Evolutionary conservation across 2,329 filamentous ascomycete genomes (phyloP).

Genomic region (Neofusicoccum kwambonambiense): DNA sequence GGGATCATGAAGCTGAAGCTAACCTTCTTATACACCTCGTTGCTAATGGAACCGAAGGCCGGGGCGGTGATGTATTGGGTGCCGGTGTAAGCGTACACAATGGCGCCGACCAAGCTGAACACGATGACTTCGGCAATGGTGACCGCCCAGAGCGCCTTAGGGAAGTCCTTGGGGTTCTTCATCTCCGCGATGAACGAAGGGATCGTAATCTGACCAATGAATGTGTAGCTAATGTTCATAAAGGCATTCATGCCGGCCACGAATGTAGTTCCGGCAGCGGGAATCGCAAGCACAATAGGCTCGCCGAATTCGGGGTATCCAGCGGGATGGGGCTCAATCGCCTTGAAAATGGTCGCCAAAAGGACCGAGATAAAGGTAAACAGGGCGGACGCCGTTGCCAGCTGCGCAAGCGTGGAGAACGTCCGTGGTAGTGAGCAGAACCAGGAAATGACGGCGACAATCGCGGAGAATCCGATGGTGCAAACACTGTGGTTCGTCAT

Average conservation of each 20-base stretch:
- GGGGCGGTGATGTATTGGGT: slow-evolving; percentile 86
- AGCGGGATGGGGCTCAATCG: slow-evolving; percentile 70
- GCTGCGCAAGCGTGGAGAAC: slow-evolving; percentile 74
- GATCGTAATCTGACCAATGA: slow-evolving; percentile 92
- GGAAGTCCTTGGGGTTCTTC: slow-evolving; percentile 77
- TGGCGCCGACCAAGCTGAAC: slow-evolving; percentile 76
- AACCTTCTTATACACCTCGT: slow-evolving; percentile 76
- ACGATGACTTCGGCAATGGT: slow-evolving; percentile 85
- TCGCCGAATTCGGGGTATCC: slow-evolving; percentile 58
- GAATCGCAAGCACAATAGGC: slow-evolving; percentile 67
- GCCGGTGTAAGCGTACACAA: slow-evolving; percentile 85
- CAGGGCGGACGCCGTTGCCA: slow-evolving; percentile 75
- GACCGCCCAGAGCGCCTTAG: slow-evolving; percentile 87
- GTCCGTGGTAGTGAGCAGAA: slow-evolving; percentile 80
- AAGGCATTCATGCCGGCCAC: slow-evolving; percentile 83
- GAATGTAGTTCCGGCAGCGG: slow-evolving; percentile 71
- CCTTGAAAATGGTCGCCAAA: slow-evolving; percentile 79
- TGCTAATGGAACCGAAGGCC: slow-evolving; percentile 79
- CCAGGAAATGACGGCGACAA: slow-evolving; percentile 74
- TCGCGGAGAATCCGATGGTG: slow-evolving; percentile 75
- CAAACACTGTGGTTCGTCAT: slow-evolving; percentile 72
- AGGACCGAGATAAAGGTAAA: slow-evolving; percentile 91
- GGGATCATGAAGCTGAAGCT: slow-evolving; percentile 95
- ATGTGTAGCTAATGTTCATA: slow-evolving; percentile 93
- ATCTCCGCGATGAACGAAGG: slow-evolving; percentile 96